Evolutionary conservation across 2,329 filamentous ascomycete genomes (phyloP), one percentile per base, ranked within the genome.

Genomic region (Trichophyton simii): DNA sequence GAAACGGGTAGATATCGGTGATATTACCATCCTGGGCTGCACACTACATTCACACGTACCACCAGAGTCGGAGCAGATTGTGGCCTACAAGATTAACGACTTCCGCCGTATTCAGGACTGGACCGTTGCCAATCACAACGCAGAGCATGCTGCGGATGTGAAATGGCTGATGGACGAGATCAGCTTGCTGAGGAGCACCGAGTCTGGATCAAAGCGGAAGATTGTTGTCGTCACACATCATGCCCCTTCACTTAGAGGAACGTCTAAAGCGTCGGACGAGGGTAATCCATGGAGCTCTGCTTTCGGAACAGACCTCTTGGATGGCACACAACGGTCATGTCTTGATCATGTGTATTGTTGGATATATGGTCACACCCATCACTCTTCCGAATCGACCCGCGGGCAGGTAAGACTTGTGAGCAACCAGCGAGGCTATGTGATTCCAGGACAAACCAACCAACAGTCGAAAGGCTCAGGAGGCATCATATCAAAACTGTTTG

Each of bases 151-250:
- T 1, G 65, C 69, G 20, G 82, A 85, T 64, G 63, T 77, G 3
- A 66, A 72, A 1, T 85, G 81, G 82, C 72, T 85, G 9, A 71
- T 67, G 34, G 66, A 65, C 25, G 72, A 77, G 62, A 70, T 77
- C 44, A 50, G 36, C 36, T 63, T 34, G 8, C 67, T 67, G 13
- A 11, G 59, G 63, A 13, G 44, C 9, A 28, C 31, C 0, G 58
- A 60, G 18, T 25, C 57, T 18, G 42, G 15, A 3, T 46, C 15
- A 5, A 60, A 60, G 11, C 58, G 58, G 2, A 63, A 46, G 11
- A 65, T 83, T 4, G 60, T 84, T 0, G 75, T 84, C 0, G 75
- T 78, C 0, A 83, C 82, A 0, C 80, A 83, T 60, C 81, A 84
- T 63, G 79, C 81, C 2, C 82, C 82, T 1, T 77, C 72, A 31